Percentiles rank a stretch among this genome's conserved stretches.
These are phyloP conservation scores for Nothomitra cinnamomea DNA, from an alignment of 2,329 filamentous ascomycete species.

Conservation along the genomic window DNA sequence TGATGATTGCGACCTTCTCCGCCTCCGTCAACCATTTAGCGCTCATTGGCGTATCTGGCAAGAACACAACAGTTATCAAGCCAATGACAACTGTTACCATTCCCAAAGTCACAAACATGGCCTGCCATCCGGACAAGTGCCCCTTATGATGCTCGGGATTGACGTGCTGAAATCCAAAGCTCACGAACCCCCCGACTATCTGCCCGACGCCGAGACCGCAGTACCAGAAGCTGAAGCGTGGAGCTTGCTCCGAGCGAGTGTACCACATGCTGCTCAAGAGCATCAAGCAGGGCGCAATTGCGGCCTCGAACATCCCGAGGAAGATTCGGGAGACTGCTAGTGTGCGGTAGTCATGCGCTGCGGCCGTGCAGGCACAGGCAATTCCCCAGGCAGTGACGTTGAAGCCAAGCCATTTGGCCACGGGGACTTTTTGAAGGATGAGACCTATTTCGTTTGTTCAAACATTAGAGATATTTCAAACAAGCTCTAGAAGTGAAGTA, in stretches of 20 bases:
- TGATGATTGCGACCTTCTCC: conserved; percentile 31
- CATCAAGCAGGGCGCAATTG: conserved; percentile 41
- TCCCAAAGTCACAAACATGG: conserved; percentile 35
- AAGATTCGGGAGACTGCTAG: conserved; percentile 39
- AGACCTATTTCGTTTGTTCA: conserved; percentile 24
- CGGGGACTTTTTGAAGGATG: conserved; percentile 42
- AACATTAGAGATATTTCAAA: neutral
- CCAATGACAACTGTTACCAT: conserved; percentile 29
- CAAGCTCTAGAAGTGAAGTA: neutral
- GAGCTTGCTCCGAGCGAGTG: conserved; percentile 37
- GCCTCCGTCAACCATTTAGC: conserved; percentile 24
- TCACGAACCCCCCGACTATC: conserved; percentile 29
- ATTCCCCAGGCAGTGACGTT: conserved; percentile 44
- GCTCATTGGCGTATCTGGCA: conserved; percentile 33
- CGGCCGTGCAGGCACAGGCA: conserved; percentile 35
- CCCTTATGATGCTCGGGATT: conserved; percentile 10
- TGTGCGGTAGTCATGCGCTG: conserved; percentile 33
- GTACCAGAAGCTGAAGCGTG: conserved; percentile 45
- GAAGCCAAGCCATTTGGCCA: conserved; percentile 41
- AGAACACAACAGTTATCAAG: conserved; percentile 23
- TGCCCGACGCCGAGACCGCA: conserved; percentile 41
- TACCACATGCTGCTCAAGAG: conserved; percentile 45
- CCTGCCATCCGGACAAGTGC: conserved; percentile 26
- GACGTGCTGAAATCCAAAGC: conserved; percentile 39
- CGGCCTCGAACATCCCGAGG: conserved; percentile 42